These are phyloP conservation scores for Fusarium xylarioides DNA, from an alignment of 2,329 filamentous ascomycete species.

Conservation along the genomic window DNA sequence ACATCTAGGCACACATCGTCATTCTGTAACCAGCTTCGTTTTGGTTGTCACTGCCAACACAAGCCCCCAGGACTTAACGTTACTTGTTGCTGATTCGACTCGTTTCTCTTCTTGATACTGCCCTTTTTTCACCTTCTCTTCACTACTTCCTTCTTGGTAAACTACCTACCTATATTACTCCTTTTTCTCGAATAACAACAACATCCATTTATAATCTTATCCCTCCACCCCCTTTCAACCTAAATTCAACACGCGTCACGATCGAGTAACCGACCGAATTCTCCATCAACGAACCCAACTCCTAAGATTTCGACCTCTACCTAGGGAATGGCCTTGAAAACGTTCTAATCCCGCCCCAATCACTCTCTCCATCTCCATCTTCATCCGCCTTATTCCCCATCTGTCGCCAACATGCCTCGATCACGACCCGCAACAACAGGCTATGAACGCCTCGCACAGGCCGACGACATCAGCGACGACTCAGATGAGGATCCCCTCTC, in stretches of 20 bases:
- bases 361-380: not conserved
- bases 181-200: constrained; percentile 4
- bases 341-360: constrained; percentile 7
- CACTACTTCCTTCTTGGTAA: not conserved
- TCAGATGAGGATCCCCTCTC: constrained; percentile 71
- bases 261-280: constrained; percentile 7
- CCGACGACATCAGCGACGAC: constrained; percentile 77
- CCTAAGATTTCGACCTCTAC: not conserved
- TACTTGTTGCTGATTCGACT: not conserved
- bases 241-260: constrained; percentile 9
- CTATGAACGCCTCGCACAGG: constrained; percentile 86
- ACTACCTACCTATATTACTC: not conserved
- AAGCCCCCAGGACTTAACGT: not conserved
- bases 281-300: not conserved
- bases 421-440: constrained; percentile 78
- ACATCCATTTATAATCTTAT: constrained; percentile 7
- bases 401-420: constrained; percentile 64
- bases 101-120: constrained; percentile 2
- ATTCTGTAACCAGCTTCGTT: constrained; percentile 30
- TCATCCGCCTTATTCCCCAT: not conserved
- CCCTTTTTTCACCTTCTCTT: not conserved
- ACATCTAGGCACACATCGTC: constrained; percentile 30
- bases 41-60: constrained; percentile 2
- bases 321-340: constrained; percentile 31
- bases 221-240: constrained; percentile 16